Evolutionary conservation across 192 early-diverging fungal species (phyloP).

Genomic region (Gamsiella multidivaricata): DNA sequence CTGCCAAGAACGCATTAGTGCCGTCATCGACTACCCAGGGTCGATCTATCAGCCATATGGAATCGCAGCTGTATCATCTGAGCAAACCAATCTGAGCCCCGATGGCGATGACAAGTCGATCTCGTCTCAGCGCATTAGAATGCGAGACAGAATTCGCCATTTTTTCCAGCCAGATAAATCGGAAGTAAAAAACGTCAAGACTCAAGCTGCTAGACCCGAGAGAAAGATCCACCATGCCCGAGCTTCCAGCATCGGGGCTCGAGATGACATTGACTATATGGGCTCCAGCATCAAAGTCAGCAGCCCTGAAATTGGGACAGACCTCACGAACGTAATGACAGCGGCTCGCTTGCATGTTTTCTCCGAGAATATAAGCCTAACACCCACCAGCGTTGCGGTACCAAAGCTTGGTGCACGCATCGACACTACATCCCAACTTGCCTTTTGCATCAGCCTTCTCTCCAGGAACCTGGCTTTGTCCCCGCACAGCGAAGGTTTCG

Average conservation of each 20-base stretch:
- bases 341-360: neutral
- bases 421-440: neutral
- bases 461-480: neutral
- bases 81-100: neutral
- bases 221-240: neutral
- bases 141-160: neutral
- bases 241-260: neutral
- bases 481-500: neutral
- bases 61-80: neutral
- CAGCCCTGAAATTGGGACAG: neutral
- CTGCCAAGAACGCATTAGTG: neutral
- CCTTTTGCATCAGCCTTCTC: slow-evolving; percentile 7
- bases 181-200: neutral
- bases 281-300: slow-evolving; percentile 1
- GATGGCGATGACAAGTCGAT: neutral
- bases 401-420: neutral
- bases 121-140: neutral
- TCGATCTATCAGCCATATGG: neutral
- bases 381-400: neutral
- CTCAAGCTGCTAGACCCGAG: neutral
- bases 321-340: neutral
- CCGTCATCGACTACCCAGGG: neutral
- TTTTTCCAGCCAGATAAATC: neutral
- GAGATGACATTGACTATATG: neutral
- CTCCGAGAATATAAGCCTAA: neutral